Base-by-base conservation (phyloP, 768 basidiomycete genomes). In the Trametes meyenii region DNA sequence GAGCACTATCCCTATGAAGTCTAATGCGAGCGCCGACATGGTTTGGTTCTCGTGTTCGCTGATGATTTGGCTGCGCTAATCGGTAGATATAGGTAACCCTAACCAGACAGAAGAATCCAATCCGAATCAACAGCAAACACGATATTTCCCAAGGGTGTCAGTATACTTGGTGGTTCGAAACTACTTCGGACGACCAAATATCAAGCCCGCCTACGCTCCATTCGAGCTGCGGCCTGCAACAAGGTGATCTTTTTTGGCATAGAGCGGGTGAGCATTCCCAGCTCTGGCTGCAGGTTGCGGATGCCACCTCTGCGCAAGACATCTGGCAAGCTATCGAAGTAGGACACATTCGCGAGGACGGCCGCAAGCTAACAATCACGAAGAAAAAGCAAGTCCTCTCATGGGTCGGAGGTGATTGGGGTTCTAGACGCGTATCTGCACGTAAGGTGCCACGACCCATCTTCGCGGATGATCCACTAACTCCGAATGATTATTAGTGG, bases 101-200 rank as follows among this genome's bases (percentile, higher is more conserved):
- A 13, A 16, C 12, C 24, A 26, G 46, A 11, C 23, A 29, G 21
- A 49, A 29, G 24, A 49, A 49, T 33, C 46, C 46, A 13, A 49
- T 49, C 13, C 46, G 46, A 29, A 26, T 7, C 12, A 49, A 49
- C 24, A 17, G 13, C 26, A 49, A 49, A 29, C 46, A 49, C 13
- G 46, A 49, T 19, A 26, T 17, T 5, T 49, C 46, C 13, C 24
- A 29, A 23, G 24, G 24, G 5, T 29, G 46, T 4, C 46, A 49
- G 33, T 51, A 51, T 23, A 53, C 52, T 13, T 53, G 39, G 23
- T 53, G 52, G 52, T 53, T 53, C 39, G n/a, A 53, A 17, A 53
- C 52, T 7, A 17, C 17, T n/a, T 53, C 52, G 10, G 16, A 39
- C 13, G 17, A 21, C 7, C 13, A 24, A 24, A 40, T 53, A 3